These are phyloP conservation scores for Holtermanniella nyarrowii DNA, from an alignment of 768 basidiomycete genomes.

Conservation along the genomic window DNA sequence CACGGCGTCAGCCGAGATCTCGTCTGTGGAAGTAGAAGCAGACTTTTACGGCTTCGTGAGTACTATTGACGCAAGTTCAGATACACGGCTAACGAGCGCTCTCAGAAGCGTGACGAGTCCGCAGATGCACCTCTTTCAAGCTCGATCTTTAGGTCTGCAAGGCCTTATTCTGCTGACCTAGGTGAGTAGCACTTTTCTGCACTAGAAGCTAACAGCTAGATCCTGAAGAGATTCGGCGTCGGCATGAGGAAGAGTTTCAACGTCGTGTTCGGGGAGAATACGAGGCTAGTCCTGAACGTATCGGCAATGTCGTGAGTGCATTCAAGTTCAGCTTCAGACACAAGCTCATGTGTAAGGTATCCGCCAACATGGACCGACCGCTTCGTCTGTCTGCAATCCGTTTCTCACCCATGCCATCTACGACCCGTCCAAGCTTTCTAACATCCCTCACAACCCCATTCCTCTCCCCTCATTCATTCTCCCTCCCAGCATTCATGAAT, in stretches of 20 bases:
- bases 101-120: background rate
- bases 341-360: conserved; percentile 46
- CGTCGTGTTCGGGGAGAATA: conserved; percentile 65
- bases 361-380: conserved; percentile 56
- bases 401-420: conserved; percentile 58
- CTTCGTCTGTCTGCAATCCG: conserved; percentile 65
- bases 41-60: conserved; percentile 4
- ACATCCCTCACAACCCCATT: conserved; percentile 64
- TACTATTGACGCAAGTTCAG: conserved; percentile 3
- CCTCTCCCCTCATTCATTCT: conserved; percentile 37
- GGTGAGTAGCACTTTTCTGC: background rate
- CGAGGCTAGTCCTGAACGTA: conserved; percentile 55
- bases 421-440: conserved; percentile 72
- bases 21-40: conserved; percentile 17
- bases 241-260: conserved; percentile 65
- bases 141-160: conserved; percentile 22
- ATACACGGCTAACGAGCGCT: background rate
- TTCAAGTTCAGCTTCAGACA: background rate
- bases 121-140: conserved; percentile 12
- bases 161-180: background rate
- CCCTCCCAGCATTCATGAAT: conserved; percentile 27
- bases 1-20: conserved; percentile 17
- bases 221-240: conserved; percentile 52
- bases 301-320: conserved; percentile 54
- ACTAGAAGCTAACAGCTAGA: conserved; percentile 32